Percentiles rank a stretch among this genome's conserved stretches.
Evolutionary conservation across 768 basidiomycete species (phyloP).

Genomic region (Mycena chlorophos): DNA sequence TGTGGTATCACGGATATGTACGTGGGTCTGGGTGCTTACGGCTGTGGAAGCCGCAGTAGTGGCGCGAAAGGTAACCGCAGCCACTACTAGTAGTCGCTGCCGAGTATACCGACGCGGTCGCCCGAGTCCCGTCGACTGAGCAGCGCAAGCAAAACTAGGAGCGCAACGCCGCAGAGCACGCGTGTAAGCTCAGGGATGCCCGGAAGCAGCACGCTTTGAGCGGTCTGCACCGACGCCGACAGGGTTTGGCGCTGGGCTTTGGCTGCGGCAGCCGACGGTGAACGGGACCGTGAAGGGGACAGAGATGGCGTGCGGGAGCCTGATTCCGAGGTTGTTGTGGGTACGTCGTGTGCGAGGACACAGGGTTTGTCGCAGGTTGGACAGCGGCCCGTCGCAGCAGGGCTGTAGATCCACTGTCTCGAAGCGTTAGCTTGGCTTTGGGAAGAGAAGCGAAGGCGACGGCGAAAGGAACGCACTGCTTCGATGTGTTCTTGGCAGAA

Average conservation of each 20-base stretch:
- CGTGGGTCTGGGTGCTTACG: too few species aligned
- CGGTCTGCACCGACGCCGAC: background rate
- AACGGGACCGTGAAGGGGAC: background rate
- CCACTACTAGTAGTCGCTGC: background rate
- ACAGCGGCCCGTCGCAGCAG: conserved; percentile 14
- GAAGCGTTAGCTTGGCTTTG: background rate
- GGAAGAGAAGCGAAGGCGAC: background rate
- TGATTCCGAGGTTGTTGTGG: background rate
- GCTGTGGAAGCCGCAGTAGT: background rate
- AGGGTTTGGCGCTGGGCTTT: background rate
- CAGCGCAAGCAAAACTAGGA: conserved; percentile 39
- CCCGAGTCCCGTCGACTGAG: conserved; percentile 42
- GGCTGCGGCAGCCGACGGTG: background rate
- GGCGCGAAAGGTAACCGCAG: background rate
- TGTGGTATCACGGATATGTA: too few species aligned
- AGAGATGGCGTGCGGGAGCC: background rate
- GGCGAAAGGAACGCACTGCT: conserved; percentile 4
- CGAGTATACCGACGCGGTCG: background rate
- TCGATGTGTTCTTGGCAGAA: conserved; percentile 19
- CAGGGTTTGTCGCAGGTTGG: conserved; percentile 13
- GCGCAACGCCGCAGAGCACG: conserved; percentile 1
- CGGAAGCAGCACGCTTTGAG: too few species aligned
- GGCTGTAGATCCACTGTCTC: conserved; percentile 16
- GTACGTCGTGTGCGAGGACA: conserved; percentile 5
- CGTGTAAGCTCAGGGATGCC: conserved; percentile 6